Conservation (phyloP, 1,284 basidiomycete genomes). For the Porodaedalea pini region DNA sequence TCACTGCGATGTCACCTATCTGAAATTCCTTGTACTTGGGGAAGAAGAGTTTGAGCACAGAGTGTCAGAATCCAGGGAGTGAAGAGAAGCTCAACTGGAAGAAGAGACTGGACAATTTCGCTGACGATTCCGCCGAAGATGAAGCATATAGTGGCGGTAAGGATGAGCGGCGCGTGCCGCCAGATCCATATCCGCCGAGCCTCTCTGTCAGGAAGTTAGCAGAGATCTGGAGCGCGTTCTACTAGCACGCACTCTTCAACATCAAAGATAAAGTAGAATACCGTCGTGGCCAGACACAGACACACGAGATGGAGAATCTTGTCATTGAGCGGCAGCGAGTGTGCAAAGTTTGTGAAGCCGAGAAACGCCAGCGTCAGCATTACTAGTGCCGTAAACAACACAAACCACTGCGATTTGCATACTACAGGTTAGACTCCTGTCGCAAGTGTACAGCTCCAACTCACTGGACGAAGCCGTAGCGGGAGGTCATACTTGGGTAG, state of each 20-base stretch:
- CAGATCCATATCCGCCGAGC: constrained; percentile 79
- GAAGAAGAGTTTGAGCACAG: constrained; percentile 3
- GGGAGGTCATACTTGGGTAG: constrained; percentile 69
- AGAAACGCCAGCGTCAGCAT: constrained; percentile 68
- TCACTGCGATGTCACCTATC: constrained; percentile 68
- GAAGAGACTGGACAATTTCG: constrained; percentile 78
- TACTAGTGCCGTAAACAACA: constrained; percentile 58
- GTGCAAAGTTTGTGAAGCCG: constrained; percentile 68
- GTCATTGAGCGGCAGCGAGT: constrained; percentile 70
- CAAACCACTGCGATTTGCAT: constrained; percentile 58
- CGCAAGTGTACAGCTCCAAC: constrained; percentile 29
- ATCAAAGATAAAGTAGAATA: constrained; percentile 87
- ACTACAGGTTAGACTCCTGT: not conserved
- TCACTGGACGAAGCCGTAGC: constrained; percentile 66
- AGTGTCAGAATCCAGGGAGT: constrained; percentile 4
- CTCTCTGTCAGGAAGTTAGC: constrained; percentile 47
- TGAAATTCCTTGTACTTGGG: constrained; percentile 75
- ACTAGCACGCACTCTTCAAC: constrained; percentile 80
- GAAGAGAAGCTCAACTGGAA: constrained; percentile 52
- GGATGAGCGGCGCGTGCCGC: constrained; percentile 70
- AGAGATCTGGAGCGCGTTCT: too few relatives aligned
- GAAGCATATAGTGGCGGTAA: constrained; percentile 68
- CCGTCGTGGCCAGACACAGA: constrained; percentile 70
- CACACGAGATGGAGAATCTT: constrained; percentile 84
- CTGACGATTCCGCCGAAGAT: constrained; percentile 81